phyloP scores from a whole-genome alignment of 371 early-diverging fungal species.

The Mucor piriformis region DNA sequence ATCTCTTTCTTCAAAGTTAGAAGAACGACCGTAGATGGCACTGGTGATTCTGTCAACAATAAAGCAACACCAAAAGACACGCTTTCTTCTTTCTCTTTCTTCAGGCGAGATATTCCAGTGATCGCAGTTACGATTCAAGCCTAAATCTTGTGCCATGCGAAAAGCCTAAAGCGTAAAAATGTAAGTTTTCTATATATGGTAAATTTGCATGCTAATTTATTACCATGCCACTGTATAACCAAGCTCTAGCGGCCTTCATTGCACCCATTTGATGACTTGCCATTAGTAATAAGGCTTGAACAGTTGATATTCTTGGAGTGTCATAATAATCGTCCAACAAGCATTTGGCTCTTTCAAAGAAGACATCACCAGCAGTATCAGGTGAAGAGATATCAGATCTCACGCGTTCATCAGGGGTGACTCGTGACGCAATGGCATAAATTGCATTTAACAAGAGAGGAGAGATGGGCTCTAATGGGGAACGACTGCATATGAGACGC shows the following conservation, averaged over 20 bases:
- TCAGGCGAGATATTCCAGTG: constrained; percentile 48
- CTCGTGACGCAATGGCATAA: constrained; percentile 52
- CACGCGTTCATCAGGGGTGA: constrained; percentile 44
- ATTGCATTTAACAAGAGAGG: constrained; percentile 55
- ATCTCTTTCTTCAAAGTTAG: constrained; percentile 48
- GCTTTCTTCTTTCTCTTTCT: constrained; percentile 47
- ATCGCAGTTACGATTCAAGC: constrained; percentile 48
- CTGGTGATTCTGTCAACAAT: constrained; percentile 49
- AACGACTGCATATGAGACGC: constrained; percentile 13
- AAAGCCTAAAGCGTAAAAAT: constrained; percentile 26
- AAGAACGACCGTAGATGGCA: constrained; percentile 45
- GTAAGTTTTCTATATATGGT: background rate
- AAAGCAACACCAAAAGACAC: constrained; percentile 57
- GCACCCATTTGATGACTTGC: constrained; percentile 59
- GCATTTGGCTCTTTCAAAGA: constrained; percentile 48
- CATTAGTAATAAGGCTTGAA: constrained; percentile 59
- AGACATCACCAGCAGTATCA: constrained; percentile 51
- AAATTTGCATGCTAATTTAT: background rate
- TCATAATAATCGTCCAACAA: constrained; percentile 61
- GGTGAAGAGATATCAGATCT: constrained; percentile 35
- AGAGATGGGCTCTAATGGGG: constrained; percentile 36
- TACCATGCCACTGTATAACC: constrained; percentile 54
- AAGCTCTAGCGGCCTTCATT: constrained; percentile 47
- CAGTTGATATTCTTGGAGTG: constrained; percentile 57
- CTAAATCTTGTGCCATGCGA: constrained; percentile 55